These are phyloP conservation scores for Botrytis byssoidea DNA, from an alignment of 2,329 filamentous ascomycete genomes.

Conservation along the genomic window DNA sequence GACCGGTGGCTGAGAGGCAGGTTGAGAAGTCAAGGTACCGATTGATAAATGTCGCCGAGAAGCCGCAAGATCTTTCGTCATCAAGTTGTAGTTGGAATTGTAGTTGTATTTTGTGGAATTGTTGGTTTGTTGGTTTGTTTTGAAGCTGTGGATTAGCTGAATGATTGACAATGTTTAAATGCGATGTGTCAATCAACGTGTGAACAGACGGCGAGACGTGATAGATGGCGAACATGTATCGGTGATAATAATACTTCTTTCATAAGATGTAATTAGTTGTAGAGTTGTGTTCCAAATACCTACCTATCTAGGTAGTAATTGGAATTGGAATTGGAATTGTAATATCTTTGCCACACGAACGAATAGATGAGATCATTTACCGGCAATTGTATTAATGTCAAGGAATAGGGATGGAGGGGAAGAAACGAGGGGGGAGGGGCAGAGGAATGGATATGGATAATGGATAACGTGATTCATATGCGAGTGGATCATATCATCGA, in stretches of 20 bases:
- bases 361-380: neutral
- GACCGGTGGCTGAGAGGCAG: no score
- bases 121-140: no score
- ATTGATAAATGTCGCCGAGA: neutral
- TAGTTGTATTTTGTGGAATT: neutral
- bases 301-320: no score
- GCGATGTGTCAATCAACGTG: no score
- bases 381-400: neutral
- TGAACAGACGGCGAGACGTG: neutral
- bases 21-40: neutral
- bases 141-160: neutral
- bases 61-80: neutral
- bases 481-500: no score
- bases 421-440: neutral
- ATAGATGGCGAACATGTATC: neutral
- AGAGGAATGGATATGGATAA: neutral
- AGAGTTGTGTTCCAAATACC: neutral
- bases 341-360: neutral
- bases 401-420: neutral
- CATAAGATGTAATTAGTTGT: neutral
- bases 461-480: no score
- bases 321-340: no score
- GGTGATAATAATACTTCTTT: neutral
- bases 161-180: neutral
- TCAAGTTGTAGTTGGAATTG: neutral